phyloP scores from a whole-genome alignment of 2,329 filamentous ascomycete genomes.

The Colletotrichum scovillei region DNA sequence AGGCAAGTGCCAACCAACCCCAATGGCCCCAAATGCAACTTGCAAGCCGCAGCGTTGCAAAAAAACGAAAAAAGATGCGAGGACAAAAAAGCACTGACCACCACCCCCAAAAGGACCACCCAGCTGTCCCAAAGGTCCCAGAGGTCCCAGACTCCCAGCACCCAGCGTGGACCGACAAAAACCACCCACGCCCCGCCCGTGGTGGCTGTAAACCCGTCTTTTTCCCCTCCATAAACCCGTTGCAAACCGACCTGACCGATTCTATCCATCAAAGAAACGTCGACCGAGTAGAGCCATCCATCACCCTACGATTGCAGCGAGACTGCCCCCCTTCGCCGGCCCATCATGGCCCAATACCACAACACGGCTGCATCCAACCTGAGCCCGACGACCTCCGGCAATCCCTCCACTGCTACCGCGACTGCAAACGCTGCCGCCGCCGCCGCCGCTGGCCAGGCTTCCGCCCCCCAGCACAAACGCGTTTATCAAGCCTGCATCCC shows the following conservation, averaged over 20 bases:
- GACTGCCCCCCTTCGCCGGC: slow-evolving; percentile 24
- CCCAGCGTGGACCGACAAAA: slow-evolving; percentile 21
- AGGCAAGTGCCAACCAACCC: background rate
- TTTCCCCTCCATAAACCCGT: slow-evolving; percentile 42
- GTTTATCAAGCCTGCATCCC: slow-evolving; percentile 74
- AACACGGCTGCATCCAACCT: slow-evolving; percentile 32
- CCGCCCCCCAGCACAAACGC: slow-evolving; percentile 63
- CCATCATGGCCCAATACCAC: slow-evolving; percentile 42
- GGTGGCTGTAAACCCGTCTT: slow-evolving; percentile 32
- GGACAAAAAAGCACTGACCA: slow-evolving; percentile 6
- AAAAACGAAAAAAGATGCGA: background rate
- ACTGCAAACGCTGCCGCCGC: slow-evolving; percentile 24
- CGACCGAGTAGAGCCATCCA: slow-evolving; percentile 30
- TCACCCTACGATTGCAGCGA: slow-evolving; percentile 30
- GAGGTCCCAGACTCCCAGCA: background rate
- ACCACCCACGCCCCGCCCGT: slow-evolving; percentile 33
- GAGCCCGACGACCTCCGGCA: slow-evolving; percentile 33
- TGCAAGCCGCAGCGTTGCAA: background rate
- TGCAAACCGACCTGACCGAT: slow-evolving; percentile 43
- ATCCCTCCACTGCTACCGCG: slow-evolving; percentile 35
- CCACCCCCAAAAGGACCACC: background rate
- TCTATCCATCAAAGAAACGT: slow-evolving; percentile 35
- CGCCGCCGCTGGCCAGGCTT: slow-evolving; percentile 15
- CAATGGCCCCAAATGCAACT: background rate
- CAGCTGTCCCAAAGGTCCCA: background rate